Evolutionary conservation across 257 asterid genomes (phyloP).

Genomic region (Lavandula angustifolia): DNA sequence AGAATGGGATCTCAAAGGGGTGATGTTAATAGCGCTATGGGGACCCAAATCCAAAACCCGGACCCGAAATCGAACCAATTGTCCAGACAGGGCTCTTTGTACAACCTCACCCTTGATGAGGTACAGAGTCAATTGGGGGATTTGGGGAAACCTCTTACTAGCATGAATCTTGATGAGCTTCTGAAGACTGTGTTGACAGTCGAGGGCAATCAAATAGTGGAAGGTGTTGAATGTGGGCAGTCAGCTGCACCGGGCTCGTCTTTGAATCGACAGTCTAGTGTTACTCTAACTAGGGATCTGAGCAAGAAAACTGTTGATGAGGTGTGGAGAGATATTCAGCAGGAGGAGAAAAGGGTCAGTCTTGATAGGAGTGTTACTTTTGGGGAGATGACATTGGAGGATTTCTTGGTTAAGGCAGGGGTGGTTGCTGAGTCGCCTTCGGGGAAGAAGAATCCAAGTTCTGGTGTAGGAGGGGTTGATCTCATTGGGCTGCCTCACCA

Average conservation of each 20-base stretch:
- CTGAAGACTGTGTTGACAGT: slow-evolving; percentile 68
- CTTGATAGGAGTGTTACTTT: slow-evolving; percentile 61
- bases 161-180: slow-evolving; percentile 96
- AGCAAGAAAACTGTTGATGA: slow-evolving; percentile 90
- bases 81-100: slow-evolving; percentile 68
- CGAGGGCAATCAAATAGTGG: slow-evolving; percentile 53
- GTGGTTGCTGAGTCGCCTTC: slow-evolving; percentile 62
- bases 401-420: slow-evolving; percentile 94
- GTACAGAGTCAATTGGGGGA: slow-evolving; percentile 83
- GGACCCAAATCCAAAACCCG: slow-evolving; percentile 38
- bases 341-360: slow-evolving; percentile 47
- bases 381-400: slow-evolving; percentile 92
- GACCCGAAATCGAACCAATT: slow-evolving; percentile 55
- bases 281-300: slow-evolving; percentile 62
- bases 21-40: slow-evolving; percentile 43
- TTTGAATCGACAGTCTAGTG: slow-evolving; percentile 52
- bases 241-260: slow-evolving; percentile 31
- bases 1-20: slow-evolving; percentile 83
- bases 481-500: slow-evolving; percentile 43
- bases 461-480: slow-evolving; percentile 44
- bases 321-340: slow-evolving; percentile 84
- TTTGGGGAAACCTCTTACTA: slow-evolving; percentile 76
- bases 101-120: slow-evolving; percentile 91
- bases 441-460: slow-evolving; percentile 37
- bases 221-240: slow-evolving; percentile 39